Evolutionary conservation across 2,329 filamentous ascomycete species (phyloP).

Genomic region (Arthrobotrys entomopaga): DNA sequence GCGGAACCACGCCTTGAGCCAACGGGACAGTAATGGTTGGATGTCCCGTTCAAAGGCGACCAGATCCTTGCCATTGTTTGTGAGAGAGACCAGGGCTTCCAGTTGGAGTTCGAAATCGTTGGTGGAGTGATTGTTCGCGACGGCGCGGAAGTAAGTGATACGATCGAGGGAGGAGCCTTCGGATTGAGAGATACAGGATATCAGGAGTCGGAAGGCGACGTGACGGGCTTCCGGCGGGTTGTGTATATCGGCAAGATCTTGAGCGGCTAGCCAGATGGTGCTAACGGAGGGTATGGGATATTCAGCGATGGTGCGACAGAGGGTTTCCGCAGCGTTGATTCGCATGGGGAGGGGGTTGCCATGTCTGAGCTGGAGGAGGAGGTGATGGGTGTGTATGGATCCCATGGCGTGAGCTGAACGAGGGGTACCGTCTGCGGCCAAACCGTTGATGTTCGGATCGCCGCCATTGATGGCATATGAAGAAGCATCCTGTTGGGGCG

Average conservation of each 20-base stretch:
- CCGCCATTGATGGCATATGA: conserved; percentile 32
- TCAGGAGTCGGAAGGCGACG: conserved; percentile 74
- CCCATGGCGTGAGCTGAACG: conserved; percentile 36
- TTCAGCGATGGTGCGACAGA: conserved; percentile 57
- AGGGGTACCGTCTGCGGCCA: conserved; percentile 17
- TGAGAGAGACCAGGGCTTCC: conserved; percentile 71
- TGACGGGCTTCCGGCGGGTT: conserved; percentile 68
- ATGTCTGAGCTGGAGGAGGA: conserved; percentile 56
- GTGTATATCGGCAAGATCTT: conserved; percentile 71
- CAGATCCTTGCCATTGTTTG: conserved; percentile 71
- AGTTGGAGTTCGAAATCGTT: conserved; percentile 76
- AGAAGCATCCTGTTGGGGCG: conserved; percentile 26
- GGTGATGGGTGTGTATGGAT: conserved; percentile 54
- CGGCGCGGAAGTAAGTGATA: conserved; percentile 72
- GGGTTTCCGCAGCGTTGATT: conserved; percentile 57
- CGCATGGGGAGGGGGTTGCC: conserved; percentile 57
- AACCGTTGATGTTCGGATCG: conserved; percentile 33
- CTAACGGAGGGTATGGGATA: conserved; percentile 62
- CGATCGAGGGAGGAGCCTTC: conserved; percentile 74
- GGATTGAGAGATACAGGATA: conserved; percentile 72
- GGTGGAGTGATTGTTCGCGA: conserved; percentile 68
- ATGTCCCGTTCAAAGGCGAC: conserved; percentile 75
- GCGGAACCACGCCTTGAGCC: conserved; percentile 70
- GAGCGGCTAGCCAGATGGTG: conserved; percentile 74
- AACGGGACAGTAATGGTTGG: conserved; percentile 71